A percentile compares a stretch with the other conserved stretches of the same genome.
Conservation (phyloP, 2,329 filamentous ascomycete species). For the Penicillium sp. region DNA sequence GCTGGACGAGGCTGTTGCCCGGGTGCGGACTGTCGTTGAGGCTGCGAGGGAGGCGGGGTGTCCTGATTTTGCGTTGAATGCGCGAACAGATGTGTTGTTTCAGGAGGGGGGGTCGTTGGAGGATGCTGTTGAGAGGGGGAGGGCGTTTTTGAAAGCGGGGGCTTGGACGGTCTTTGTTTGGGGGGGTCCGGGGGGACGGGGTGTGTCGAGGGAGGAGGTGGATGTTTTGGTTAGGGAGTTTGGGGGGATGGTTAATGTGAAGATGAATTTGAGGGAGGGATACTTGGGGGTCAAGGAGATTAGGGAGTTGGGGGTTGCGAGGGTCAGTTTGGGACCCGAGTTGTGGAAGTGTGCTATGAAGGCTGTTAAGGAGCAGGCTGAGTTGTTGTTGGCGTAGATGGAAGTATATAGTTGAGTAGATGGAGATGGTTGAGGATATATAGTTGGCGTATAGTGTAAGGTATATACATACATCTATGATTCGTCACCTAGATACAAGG, state of each 20-base stretch:
- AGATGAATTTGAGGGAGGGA: constrained; percentile 47
- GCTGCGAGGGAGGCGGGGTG: constrained; percentile 54
- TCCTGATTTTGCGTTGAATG: constrained; percentile 64
- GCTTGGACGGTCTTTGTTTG: constrained; percentile 67
- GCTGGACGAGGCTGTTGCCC: constrained; percentile 55
- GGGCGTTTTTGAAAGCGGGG: constrained; percentile 63
- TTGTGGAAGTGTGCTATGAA: constrained; percentile 53
- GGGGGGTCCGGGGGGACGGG: constrained; percentile 56
- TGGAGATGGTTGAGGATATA: too few relatives aligned
- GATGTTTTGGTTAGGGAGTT: constrained; percentile 56
- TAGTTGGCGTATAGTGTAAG: too few relatives aligned
- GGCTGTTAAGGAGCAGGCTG: constrained; percentile 39
- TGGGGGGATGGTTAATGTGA: constrained; percentile 58
- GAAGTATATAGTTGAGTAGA: background rate
- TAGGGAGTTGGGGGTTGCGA: constrained; percentile 58
- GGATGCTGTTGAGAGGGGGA: constrained; percentile 61
- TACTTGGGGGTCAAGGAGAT: constrained; percentile 54
- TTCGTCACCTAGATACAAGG: too few relatives aligned
- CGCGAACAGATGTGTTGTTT: constrained; percentile 59
- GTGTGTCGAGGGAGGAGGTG: constrained; percentile 55
- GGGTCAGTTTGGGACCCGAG: constrained; percentile 62
- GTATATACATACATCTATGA: too few relatives aligned
- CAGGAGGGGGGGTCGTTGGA: constrained; percentile 51
- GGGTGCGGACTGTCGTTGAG: constrained; percentile 49
- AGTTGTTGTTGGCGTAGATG: constrained; percentile 27